phyloP scores from a whole-genome alignment of 306 rosid species.

The Dryas alaskensis region DNA sequence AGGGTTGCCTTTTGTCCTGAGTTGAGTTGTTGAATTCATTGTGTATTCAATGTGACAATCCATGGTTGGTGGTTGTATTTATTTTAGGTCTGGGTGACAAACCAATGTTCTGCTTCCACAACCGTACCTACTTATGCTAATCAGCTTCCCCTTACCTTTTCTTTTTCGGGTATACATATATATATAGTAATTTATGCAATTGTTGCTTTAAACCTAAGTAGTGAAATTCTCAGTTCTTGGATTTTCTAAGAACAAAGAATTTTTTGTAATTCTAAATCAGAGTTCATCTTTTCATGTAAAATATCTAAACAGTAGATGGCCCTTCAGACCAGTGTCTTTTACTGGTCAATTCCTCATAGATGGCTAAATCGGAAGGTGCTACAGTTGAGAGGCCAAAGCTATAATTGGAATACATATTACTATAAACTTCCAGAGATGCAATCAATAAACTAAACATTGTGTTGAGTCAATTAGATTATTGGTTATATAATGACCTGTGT shows the following conservation, averaged over 20 bases:
- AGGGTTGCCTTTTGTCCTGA: not conserved
- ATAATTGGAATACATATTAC: not conserved
- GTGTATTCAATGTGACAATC: not conserved
- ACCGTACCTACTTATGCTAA: not conserved
- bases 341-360: not conserved
- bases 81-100: not conserved
- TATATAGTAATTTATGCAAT: not conserved
- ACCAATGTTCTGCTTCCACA: too few species aligned
- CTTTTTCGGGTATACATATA: not conserved
- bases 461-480: not conserved
- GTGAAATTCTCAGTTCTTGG: not conserved
- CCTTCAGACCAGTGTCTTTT: not conserved
- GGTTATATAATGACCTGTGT: not conserved
- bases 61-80: conserved; percentile 9
- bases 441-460: not conserved
- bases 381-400: not conserved
- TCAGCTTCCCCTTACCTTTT: not conserved
- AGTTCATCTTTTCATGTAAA: not conserved
- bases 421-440: not conserved
- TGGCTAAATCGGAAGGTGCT: not conserved
- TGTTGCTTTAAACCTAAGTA: not conserved
- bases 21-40: not conserved
- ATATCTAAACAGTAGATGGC: not conserved
- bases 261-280: not conserved
- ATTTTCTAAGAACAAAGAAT: not conserved